Evolutionary conservation across 1,284 basidiomycete genomes (phyloP).

Genomic region (Pseudozyma thailandica): DNA sequence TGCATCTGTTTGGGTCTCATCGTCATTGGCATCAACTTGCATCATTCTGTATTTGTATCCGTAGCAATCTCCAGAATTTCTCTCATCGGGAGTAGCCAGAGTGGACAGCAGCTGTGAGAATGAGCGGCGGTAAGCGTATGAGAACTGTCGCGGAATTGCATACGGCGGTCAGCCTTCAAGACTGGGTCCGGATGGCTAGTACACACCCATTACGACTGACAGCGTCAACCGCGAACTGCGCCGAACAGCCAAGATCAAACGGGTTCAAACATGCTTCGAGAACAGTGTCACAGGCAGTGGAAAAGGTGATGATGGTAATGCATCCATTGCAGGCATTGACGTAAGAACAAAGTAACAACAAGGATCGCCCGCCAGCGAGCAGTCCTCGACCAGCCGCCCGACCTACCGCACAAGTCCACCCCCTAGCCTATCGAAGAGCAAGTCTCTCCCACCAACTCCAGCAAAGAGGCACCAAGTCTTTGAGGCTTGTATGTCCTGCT

Average conservation of each 20-base stretch:
- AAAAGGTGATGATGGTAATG: background rate
- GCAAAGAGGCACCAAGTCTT: slow-evolving; percentile 18
- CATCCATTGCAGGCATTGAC: background rate
- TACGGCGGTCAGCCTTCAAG: too few relatives aligned
- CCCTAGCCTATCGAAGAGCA: background rate
- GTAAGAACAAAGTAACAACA: background rate
- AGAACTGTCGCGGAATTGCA: too few relatives aligned
- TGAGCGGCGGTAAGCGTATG: too few relatives aligned
- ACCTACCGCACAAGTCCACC: background rate
- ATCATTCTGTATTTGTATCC: slow-evolving; percentile 17
- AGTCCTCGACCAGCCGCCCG: background rate
- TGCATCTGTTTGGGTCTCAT: background rate
- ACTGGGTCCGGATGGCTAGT: too few relatives aligned
- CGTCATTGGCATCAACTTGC: background rate
- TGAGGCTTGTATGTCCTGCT: slow-evolving; percentile 8
- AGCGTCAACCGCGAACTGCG: too few relatives aligned
- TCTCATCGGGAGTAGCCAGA: too few relatives aligned
- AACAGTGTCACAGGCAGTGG: too few relatives aligned
- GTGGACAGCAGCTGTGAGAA: too few relatives aligned
- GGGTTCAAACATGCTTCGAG: too few relatives aligned
- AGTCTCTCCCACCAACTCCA: background rate
- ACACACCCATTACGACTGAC: too few relatives aligned
- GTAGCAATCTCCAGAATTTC: background rate
- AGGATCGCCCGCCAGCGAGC: background rate
- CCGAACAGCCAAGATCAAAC: too few relatives aligned